Evolutionary conservation across 768 basidiomycete genomes (phyloP), one percentile per base, ranked within the genome.

Genomic region (Tylopilus felleus): DNA sequence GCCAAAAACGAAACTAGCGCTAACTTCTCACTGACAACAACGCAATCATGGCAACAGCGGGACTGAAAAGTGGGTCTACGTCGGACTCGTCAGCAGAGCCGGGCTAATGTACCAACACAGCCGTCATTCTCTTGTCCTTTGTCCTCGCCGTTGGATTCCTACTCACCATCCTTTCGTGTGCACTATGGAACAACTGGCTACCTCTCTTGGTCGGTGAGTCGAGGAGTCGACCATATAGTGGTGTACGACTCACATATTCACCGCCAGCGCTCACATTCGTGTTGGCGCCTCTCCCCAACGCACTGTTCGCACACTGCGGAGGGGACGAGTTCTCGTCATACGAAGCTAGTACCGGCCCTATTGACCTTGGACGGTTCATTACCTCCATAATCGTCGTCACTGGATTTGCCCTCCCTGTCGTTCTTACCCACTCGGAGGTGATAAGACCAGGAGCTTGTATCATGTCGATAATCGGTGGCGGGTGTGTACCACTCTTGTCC

Each of bases 61-160:
- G 86, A 60, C 77, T 89, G 60, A 81, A 83, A 76, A 88, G 86
- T 88, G 65, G 65, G 80, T 47, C 5, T 28, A 40, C 40, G n/a
- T 51, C 36, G 43, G 4, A 21, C 17, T 33, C 39, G 29, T 46
- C 21, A 22, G 28, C 22, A 31, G 25, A 38, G 60, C 28, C 27
- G 25, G 33, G 21, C 49, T 60, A 10, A 45, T 25, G 16, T 41
- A 50, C 23, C 3, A 44, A 59, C 5, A 45, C 67, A 98, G 95
- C 93, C 66, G 94, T 98, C 59, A 94, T 98, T 63, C 79, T 98
- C 49, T 85, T 99, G 43, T 95, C 97, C 2, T 98, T 99, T 74
- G 92, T 98, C 49, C 86, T 99, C 47, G 97, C 97, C 7, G 81
- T 96, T 16, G 97, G 97, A n/a, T 99, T 99, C 76, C 75, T 99